phyloP scores from a whole-genome alignment of 768 basidiomycete genomes.

The Royoungia palumana region DNA sequence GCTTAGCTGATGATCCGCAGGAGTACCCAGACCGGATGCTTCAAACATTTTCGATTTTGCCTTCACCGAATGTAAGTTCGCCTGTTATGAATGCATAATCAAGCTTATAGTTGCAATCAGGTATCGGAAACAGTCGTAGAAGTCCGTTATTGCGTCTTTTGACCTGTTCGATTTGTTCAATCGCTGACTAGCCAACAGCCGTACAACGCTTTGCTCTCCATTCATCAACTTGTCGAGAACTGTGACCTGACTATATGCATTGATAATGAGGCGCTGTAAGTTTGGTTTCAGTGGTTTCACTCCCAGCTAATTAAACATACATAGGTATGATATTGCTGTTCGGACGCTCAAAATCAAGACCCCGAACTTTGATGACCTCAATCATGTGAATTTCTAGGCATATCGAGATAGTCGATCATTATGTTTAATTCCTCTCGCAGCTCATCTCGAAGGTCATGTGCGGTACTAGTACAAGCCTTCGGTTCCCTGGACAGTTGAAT shows the following conservation, averaged over 20 bases:
- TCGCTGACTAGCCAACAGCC: conserved; percentile 42
- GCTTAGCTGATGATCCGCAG: conserved; percentile 35
- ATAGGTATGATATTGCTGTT: conserved; percentile 69
- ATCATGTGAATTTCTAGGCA: conserved; percentile 44
- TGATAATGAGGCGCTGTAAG: conserved; percentile 84
- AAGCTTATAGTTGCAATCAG: conserved; percentile 18
- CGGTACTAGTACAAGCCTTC: conserved; percentile 87
- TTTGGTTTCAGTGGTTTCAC: not conserved
- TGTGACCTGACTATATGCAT: conserved; percentile 81
- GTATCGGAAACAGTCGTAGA: conserved; percentile 55
- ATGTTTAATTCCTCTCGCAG: conserved; percentile 27
- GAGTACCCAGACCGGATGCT: conserved; percentile 53
- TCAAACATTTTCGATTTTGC: conserved; percentile 51
- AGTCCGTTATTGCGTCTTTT: conserved; percentile 25
- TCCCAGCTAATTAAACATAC: not conserved
- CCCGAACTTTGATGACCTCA: conserved; percentile 66
- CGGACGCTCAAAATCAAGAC: conserved; percentile 61
- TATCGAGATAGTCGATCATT: not conserved
- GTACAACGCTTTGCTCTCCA: conserved; percentile 80
- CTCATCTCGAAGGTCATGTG: conserved; percentile 90
- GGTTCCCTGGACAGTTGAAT: conserved; percentile 93
- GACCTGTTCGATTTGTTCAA: conserved; percentile 7
- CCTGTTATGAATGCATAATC: not conserved
- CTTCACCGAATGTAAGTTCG: conserved; percentile 50
- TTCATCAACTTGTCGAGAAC: conserved; percentile 88